These are phyloP conservation scores for Magnolia changhungtana DNA, from an alignment of 164 flowering plant species.

Conservation along the genomic window DNA sequence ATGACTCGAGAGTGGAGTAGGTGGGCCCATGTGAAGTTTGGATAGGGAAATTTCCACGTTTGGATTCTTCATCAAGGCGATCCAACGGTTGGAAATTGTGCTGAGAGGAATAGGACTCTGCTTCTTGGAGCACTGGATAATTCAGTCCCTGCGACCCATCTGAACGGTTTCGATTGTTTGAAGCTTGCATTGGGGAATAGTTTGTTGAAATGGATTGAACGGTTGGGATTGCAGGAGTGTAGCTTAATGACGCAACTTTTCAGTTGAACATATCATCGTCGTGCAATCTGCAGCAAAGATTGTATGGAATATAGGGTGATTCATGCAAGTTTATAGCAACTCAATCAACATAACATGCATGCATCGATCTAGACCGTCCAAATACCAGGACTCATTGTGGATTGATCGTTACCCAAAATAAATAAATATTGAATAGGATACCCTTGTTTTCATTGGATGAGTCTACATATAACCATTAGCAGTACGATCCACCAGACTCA, in stretches of 20 bases:
- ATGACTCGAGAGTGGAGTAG: slow-evolving; percentile 51
- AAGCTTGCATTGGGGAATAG: neutral
- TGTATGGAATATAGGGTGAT: neutral
- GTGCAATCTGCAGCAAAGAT: neutral
- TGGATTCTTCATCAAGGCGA: neutral
- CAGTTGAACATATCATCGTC: neutral
- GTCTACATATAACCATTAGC: too few species aligned
- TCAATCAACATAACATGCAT: too few species aligned
- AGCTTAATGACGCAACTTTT: neutral
- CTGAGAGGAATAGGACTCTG: neutral
- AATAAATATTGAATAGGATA: too few species aligned
- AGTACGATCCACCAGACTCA: too few species aligned
- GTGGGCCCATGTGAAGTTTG: slow-evolving; percentile 26
- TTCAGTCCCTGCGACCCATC: neutral
- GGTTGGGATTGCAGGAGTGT: neutral
- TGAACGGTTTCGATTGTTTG: neutral
- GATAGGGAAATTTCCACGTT: slow-evolving; percentile 15
- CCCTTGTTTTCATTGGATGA: too few species aligned
- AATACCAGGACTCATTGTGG: too few species aligned
- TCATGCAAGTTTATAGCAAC: too few species aligned
- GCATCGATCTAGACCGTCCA: too few species aligned
- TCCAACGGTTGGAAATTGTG: neutral
- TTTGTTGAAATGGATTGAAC: neutral
- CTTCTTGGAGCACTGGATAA: neutral
- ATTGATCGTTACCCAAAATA: too few species aligned